Base-by-base conservation (phyloP, 2,329 filamentous ascomycete species). In the Beauveria rudraprayagi region DNA sequence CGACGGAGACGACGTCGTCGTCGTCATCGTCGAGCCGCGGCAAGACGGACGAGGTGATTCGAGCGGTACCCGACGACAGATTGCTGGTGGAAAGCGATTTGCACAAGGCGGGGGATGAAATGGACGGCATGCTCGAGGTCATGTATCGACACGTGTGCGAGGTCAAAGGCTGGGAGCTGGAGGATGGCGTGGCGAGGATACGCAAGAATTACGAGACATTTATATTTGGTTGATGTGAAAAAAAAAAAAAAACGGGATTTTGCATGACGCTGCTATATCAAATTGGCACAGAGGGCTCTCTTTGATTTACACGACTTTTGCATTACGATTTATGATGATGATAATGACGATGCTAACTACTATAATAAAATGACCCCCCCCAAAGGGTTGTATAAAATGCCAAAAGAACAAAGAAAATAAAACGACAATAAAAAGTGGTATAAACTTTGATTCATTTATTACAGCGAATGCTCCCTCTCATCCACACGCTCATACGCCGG, bases 21-120 rank as follows among this genome's bases (percentile, higher is more conserved):
- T 22, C 19, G 19, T 22, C 19, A 22, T 22, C 19, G 19, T 78
- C 10, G 11, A 34, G 30, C 11, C 30, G 75, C 64, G 68, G 69
- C 50, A 78, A 77, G 67, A 83, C 86, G 61, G 83, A 83, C 4
- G 80, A 83, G 26, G 85, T 92, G 22, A 81, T 97, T 53, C 83
- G 81, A 63, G 81, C 82, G 3, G 80, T 95, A 3, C 93, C 94
- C 0, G 88, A 91, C 65, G 83, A 93, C 66, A 82, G 86, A 58
- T 77, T 99, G 14, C 79, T 99, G 22, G 81, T 96, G 2, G 94
- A 99, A 74, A 97, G 92, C 70, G 94, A 99, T 73, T 72, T 97
- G 62, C 91, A 97, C 72, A 83, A 77, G 22, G 94, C 93, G 0
- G 94, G 94, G 0, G 79, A 85, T 1, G 76, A 81, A 56, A 96